Evolutionary conservation across 2,329 filamentous ascomycete species (phyloP), one percentile per base, ranked within the genome.

Genomic region (Colletotrichum siamense): DNA sequence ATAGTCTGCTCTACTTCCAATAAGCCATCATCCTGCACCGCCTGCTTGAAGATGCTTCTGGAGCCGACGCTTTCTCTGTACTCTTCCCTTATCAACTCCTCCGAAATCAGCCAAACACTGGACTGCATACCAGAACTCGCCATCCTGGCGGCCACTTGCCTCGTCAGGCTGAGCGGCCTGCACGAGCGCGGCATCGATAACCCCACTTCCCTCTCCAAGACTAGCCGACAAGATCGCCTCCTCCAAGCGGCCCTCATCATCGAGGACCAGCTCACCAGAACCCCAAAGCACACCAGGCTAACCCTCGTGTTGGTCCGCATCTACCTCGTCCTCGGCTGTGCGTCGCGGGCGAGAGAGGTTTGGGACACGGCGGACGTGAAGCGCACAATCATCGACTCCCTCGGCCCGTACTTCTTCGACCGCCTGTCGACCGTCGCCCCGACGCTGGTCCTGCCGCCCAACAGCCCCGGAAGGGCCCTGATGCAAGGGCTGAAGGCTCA

Each of bases 341-440:
- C 86, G 1, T 84, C 87, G 2, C 85, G 86, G 22, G 89, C 88
- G 0, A 83, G 87, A 28, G 81, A 87, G 39, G 81, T 90, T 3
- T 92, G 90, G 89, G 83, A 85, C 13, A 85, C 85, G 0, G 84
- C 91, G 12, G 89, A 87, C 5, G 87, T 92, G 3, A 92, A 92
- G 81, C 87, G 90, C 26, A 90, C 89, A 0, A 89, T 91, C 32
- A 87, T 91, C n/a, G 90, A 92, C 77, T 89, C 90, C 0, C 84
- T 92, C 1, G 89, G 85, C 4, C 88, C 90, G 0, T 82, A 91
- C 2, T 91, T 91, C 75, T 88, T 89, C 76, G 91, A 92, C 79
- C 87, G 91, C 3, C 82, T 92, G 8, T 89, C 89, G 2, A 89
- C 86, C 1, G 80, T 92, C 3, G 84, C 90, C 0, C 91, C 91